Evolutionary conservation across 176 grass and related monocot species (phyloP).

Genomic region (Carex cristatella): DNA sequence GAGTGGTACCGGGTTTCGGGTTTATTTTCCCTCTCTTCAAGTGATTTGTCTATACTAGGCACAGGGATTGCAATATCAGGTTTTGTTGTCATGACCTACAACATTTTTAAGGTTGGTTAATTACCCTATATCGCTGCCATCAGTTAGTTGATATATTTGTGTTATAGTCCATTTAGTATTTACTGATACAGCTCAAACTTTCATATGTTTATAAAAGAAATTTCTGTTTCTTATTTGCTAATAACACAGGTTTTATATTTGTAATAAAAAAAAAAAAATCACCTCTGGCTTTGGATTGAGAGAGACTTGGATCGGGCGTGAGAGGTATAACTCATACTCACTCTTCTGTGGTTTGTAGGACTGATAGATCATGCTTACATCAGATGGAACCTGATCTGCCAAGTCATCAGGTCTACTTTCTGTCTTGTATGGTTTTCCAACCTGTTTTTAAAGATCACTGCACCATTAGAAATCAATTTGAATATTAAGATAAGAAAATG

Average conservation of each 20-base stretch:
- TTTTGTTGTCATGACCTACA: constrained; percentile 15
- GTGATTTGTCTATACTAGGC: neutral
- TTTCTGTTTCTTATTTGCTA: neutral
- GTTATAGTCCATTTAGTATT: neutral
- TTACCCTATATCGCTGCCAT: neutral
- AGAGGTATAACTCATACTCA: constrained; percentile 8
- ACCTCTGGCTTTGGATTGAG: constrained; percentile 16
- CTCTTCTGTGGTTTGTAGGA: constrained; percentile 9
- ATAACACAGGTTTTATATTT: neutral
- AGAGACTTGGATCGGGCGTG: constrained; percentile 14
- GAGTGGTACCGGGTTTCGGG: neutral
- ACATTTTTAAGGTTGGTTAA: neutral
- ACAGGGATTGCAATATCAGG: neutral
- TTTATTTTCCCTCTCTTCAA: neutral
- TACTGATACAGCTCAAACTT: neutral
- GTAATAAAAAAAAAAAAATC: neutral
- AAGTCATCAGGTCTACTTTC: constrained; percentile 4
- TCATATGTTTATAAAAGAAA: neutral
- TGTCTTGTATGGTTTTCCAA: constrained; percentile 5
- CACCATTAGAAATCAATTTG: constrained; percentile 1
- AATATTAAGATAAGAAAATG: constrained; percentile 26
- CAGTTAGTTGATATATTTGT: neutral
- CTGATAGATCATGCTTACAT: neutral
- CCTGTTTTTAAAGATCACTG: constrained; percentile 5
- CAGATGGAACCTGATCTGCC: neutral